Conservation (phyloP, 495 filamentous ascomycete genomes). For the Barbatosphaeria neglecta region DNA sequence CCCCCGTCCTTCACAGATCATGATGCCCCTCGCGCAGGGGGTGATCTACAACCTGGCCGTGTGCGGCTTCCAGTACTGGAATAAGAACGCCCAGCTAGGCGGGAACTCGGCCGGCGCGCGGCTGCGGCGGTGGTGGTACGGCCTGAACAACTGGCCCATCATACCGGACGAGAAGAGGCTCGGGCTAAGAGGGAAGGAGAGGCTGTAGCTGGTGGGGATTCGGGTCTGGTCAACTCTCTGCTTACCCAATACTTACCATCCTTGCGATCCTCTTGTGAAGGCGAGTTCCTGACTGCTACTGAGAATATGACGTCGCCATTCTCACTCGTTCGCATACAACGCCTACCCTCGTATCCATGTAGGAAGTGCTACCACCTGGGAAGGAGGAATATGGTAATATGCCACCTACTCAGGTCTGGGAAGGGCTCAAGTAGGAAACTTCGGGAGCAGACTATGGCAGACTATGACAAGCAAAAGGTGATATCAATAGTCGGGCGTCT, state of each 20-base stretch:
- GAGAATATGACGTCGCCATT: too few species aligned
- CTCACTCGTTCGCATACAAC: too few species aligned
- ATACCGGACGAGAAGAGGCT: slow-evolving; percentile 20
- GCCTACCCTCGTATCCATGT: too few species aligned
- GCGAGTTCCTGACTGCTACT: too few species aligned
- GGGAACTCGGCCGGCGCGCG: slow-evolving; percentile 60
- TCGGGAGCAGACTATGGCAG: too few species aligned
- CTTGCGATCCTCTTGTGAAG: too few species aligned
- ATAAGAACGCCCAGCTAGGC: slow-evolving; percentile 55
- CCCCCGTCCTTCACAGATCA: slow-evolving; percentile 40
- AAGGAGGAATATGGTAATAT: too few species aligned
- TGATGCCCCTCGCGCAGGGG: slow-evolving; percentile 75
- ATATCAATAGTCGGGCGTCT: too few species aligned
- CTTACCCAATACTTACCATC: not conserved
- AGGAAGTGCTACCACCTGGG: too few species aligned
- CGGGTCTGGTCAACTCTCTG: not conserved
- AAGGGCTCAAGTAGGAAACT: too few species aligned
- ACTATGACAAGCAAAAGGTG: too few species aligned
- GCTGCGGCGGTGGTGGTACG: slow-evolving; percentile 81
- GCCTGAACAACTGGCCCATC: slow-evolving; percentile 74
- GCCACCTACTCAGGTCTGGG: too few species aligned
- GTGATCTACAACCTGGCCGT: slow-evolving; percentile 70
- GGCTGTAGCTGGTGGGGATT: not conserved
- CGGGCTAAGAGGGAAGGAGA: not conserved
- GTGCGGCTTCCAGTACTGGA: slow-evolving; percentile 75